Base-by-base conservation (phyloP, 345 rosid genomes). In the Populus simonii region DNA sequence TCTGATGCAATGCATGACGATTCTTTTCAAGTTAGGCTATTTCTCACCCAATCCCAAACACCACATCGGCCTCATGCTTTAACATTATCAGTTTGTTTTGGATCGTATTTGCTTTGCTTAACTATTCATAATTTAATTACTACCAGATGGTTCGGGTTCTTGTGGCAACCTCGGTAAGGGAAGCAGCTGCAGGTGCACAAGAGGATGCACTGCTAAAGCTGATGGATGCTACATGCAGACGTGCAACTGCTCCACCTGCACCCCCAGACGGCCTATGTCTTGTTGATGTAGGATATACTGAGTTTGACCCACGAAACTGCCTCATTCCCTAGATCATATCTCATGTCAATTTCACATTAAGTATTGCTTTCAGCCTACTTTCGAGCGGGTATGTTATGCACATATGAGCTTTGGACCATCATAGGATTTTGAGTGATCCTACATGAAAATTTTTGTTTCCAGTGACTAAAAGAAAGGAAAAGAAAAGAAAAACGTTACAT, bases 191-290 rank as follows among this genome's bases (percentile, higher is more conserved):
- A 16, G 97, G 94, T 71, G 96, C 93, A 5, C 90, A 91, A 70
- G 87, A 91, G 31, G 92, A 91, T 79, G 91, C 89, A 57, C 75
- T 93, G 86, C 72, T 96, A 77, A 87, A 87, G 82, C 88, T 92
- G 69, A 84, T 87, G 85, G 95, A 88, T 81, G 95, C 96, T 76
- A 87, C 97, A 71, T 91, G 96, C 68, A 88, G 99, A 79, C 91
- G 97, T 23, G 98, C 99, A 36, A 93, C 96, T 17, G 98, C 99
- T 65, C 97, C 98, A 11, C 98, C 98, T 11, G 97, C 97, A 3
- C 95, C 98, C 15, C 91, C 97, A 1, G 91, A 89, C 66, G 97
- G 99, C 38, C 90, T 93, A 13, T 96, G 97, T 80, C 88, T 96
- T 29, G 90, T 88, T 53, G 93, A 95, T 71, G 92, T 95, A 49